Base-by-base conservation (phyloP, 768 basidiomycete genomes). In the Kwoniella pini region DNA sequence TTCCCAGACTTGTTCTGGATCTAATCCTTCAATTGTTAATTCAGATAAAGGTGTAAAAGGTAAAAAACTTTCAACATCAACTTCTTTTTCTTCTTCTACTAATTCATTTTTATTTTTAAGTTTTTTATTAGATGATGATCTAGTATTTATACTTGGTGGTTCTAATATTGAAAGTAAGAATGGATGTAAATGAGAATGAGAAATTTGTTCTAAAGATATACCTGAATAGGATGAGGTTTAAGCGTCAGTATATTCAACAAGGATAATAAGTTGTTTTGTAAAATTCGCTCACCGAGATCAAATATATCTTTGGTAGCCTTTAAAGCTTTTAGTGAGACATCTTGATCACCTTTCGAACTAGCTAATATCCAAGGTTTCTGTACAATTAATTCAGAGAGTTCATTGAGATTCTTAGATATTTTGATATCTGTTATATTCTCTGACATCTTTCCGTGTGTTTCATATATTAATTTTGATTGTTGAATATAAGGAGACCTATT, bases 1-100 rank as follows among this genome's bases (percentile, higher is more conserved):
- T 39, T 87, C 87, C 95, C 95, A 99, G 26, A 97, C 81, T 76
- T 95, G 93, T 57, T 90, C 89, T 22, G 85, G 83, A 67, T 86
- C 88, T 85, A 96, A 87, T 17, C 84, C 87, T 21, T 91, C 85
- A 12, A 87, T 81, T 60, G 86, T 89, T 19, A 99, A 83, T 33
- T 84, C 84, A 6, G 85, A 81, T 2, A 97, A 77, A 5, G 93
- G 93, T 0, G 95, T 96, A 49, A 70, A 73, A 24, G 74, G 74
- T 1, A 66, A 49, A 38, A 80, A 67, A 13, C 48, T 38, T 21
- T 62, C 46, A 0, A 52, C 44, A 19, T 22, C 75, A 75, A 60
- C 75, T 79, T 38, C 79, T 80, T 77, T 84, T 22, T 48, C 33
- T 39, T 46, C 42, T 54, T 64, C 19, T 31, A 83, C 38, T 75